Base-by-base conservation (phyloP, 129 eudicot genomes). In the Pseudognaphalium luteoalbum region DNA sequence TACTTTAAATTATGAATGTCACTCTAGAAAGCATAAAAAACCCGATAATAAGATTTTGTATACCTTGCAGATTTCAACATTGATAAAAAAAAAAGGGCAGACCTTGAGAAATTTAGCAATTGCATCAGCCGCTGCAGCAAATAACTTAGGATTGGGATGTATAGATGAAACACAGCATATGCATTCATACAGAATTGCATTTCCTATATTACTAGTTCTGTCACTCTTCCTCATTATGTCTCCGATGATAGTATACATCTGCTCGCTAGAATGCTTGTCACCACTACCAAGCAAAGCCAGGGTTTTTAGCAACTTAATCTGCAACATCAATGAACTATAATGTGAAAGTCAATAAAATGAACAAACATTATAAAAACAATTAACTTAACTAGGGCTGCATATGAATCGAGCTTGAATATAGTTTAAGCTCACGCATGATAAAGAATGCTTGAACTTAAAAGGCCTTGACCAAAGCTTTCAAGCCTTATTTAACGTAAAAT, bases 211-310 rank as follows among this genome's bases (percentile, higher is more conserved):
- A 82, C 87, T 91, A 37, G 92, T 22, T 69, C 89, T 69, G 77
- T 95, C 99, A 72, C 90, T 81, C 84, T 89, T 95, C 80, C 94
- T 89, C 90, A 95, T 89, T 70, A 95, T 87, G 83, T 95, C 99
- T 70, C 96, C 88, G 0, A 95, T 82, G 79, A 95, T 92, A 10
- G 96, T 95, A 79, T 91, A 95, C 96, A 95, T 95, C 58, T 91
- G 97, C 71, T 87, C 99, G 77, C 99, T 91, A 41, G 97, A 85
- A 65, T 83, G 87, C 75, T 91, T 95, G 92, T 95, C 97, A 56
- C 97, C 99, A 56, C 80, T 87, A 66, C 99, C 99, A 39, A 95
- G 89, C 70, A 95, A 72, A 12, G 94, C 88, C 66, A 95, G 75
- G 73, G 88, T 89, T 80, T 95, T 95, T 76, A 95, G 86, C 84